Base-by-base conservation (phyloP, 352 stramenopile species). In the Phytophthora brassicae region DNA sequence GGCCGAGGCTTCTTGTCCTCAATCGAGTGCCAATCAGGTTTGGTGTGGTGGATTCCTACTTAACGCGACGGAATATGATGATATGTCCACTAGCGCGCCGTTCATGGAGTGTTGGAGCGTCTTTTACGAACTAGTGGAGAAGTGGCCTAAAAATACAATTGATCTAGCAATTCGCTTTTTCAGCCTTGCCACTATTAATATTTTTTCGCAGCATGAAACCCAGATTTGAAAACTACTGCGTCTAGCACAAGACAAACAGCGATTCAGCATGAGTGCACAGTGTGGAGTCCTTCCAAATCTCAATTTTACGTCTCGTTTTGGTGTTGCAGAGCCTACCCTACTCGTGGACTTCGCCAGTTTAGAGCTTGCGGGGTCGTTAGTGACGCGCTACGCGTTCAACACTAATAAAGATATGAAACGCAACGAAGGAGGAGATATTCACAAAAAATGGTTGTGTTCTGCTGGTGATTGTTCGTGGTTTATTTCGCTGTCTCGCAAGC, bases 41-140 rank as follows among this genome's bases (percentile, higher is more conserved):
- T 95, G 84, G 84, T 95, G 86, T 44, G 79, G 78, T 39, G 50
- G 64, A 17, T 88, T 92, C 60, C 64, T 95, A 49, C 50, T 89
- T 31, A 80, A 74, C 51, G 64, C 70, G 6, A 87, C 74, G 12
- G 44, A 38, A 6, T 70, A 61, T 13, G 73, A 77, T 49, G 67
- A 74, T 33, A 79, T 77, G 66, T 74, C 60, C 8, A 68, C 35
- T 12, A 76, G 42, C 22, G 70, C 83, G 12, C 84, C 84, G 7
- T 94, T 90, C 77, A 67, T 79, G 42, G 70, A 84, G 49, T 94
- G 86, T 47, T 81, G 83, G 53, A 46, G 55, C 12, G 56, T 70
- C 2, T 88, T 92, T 52, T 84, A 90, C 33, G 49, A 74, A 5
- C 71, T 94, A 16, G 72, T 92, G 39, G 63, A 74, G 52, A 90